Evolutionary conservation across 2,329 filamentous ascomycete genomes (phyloP).

Genomic region (Beauveria brongniartii): DNA sequence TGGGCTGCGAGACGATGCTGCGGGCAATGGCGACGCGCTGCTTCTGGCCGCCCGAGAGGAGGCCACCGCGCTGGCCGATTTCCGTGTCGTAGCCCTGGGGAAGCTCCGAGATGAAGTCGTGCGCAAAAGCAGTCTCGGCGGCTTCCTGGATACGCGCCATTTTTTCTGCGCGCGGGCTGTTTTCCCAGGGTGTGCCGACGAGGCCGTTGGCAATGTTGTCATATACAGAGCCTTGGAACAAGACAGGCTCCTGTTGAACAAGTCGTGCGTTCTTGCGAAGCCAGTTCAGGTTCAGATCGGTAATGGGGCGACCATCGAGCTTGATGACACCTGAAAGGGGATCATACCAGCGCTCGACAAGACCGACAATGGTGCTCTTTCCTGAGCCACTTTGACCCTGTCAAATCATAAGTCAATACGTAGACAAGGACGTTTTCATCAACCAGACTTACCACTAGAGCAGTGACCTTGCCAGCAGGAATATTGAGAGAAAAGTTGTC

Average conservation of each 20-base stretch:
- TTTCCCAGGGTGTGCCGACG: slow-evolving; percentile 30
- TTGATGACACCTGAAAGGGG: slow-evolving; percentile 25
- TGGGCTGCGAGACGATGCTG: slow-evolving; percentile 51
- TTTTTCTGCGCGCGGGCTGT: slow-evolving; percentile 32
- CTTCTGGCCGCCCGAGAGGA: slow-evolving; percentile 58
- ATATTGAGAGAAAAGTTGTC: slow-evolving; percentile 33
- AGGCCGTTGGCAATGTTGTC: slow-evolving; percentile 47
- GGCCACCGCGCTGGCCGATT: slow-evolving; percentile 55
- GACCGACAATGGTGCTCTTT: slow-evolving; percentile 31
- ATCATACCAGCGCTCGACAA: slow-evolving; percentile 33
- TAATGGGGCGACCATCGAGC: slow-evolving; percentile 27
- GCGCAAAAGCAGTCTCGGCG: slow-evolving; percentile 40
- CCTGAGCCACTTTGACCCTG: slow-evolving; percentile 30
- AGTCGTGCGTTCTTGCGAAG: slow-evolving; percentile 29
- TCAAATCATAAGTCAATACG: not conserved
- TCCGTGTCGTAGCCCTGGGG: slow-evolving; percentile 43
- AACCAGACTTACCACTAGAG: slow-evolving; percentile 32
- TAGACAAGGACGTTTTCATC: too few relatives aligned
- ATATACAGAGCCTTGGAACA: slow-evolving; percentile 41
- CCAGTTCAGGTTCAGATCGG: slow-evolving; percentile 30
- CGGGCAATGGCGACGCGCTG: slow-evolving; percentile 59
- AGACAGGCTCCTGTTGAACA: slow-evolving; percentile 33
- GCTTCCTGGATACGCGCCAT: slow-evolving; percentile 36
- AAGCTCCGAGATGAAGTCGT: slow-evolving; percentile 40
- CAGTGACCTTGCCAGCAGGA: slow-evolving; percentile 37